Percentiles rank a stretch among this genome's conserved stretches.
Conservation (phyloP, 202 grass and related monocot species). For the Elaeis oleifera region DNA sequence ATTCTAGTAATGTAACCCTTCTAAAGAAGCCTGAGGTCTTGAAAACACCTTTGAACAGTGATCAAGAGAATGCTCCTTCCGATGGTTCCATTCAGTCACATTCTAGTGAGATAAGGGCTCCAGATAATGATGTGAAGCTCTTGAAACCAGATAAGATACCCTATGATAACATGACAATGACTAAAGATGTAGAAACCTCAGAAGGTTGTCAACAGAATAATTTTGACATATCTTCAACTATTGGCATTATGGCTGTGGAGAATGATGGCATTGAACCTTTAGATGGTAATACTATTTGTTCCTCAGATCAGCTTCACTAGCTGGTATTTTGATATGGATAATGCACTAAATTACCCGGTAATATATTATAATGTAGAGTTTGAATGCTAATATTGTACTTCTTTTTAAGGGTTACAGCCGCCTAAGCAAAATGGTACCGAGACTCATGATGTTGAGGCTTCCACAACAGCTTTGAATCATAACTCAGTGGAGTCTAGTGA, state of each 20-base stretch:
- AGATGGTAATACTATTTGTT: slow-evolving; percentile 14
- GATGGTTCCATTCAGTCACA: background rate
- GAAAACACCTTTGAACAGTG: slow-evolving; percentile 19
- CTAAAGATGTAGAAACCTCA: slow-evolving; percentile 20
- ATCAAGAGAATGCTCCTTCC: slow-evolving; percentile 23
- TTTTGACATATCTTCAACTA: background rate
- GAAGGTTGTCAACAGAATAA: slow-evolving; percentile 2
- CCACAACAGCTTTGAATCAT: slow-evolving; percentile 24
- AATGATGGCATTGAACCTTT: slow-evolving; percentile 32
- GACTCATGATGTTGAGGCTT: slow-evolving; percentile 4
- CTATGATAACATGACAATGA: slow-evolving; percentile 10
- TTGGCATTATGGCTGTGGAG: slow-evolving; percentile 2
- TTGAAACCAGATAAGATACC: slow-evolving; percentile 7
- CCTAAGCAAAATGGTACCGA: slow-evolving; percentile 32
- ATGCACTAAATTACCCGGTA: slow-evolving; percentile 18
- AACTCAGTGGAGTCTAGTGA: slow-evolving; percentile 12
- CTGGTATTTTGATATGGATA: slow-evolving; percentile 46
- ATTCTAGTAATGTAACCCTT: slow-evolving; percentile 58
- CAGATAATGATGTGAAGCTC: slow-evolving; percentile 8
- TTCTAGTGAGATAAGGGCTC: slow-evolving; percentile 22
- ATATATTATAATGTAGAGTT: slow-evolving; percentile 20
- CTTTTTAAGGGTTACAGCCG: slow-evolving; percentile 65
- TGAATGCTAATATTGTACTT: slow-evolving; percentile 46
- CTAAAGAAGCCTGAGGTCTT: slow-evolving; percentile 63
- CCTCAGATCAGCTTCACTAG: slow-evolving; percentile 27